Evolutionary conservation across 345 rosid genomes (phyloP).

Genomic region (Erucastrum elatum): DNA sequence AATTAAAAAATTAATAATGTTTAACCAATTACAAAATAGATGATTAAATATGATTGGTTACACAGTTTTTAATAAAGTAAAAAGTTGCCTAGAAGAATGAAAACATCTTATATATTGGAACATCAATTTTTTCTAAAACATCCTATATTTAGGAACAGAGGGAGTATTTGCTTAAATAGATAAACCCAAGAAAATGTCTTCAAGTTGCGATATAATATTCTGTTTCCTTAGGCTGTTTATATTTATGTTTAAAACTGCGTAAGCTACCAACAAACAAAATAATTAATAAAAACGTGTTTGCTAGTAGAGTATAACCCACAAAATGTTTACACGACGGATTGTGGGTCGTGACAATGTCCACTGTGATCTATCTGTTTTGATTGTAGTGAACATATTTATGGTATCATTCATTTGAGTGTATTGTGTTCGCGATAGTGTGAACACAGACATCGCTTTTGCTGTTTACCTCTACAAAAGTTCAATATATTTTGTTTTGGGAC

Average conservation of each 20-base stretch:
- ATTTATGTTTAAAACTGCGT: background rate
- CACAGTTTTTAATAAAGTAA: no score
- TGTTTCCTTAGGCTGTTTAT: background rate
- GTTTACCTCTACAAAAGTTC: background rate
- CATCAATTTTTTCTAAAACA: no score
- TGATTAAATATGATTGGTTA: no score
- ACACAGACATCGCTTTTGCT: background rate
- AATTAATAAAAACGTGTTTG: constrained; percentile 8
- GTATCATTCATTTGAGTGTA: background rate
- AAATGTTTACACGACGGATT: background rate
- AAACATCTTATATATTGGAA: no score
- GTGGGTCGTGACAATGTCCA: background rate
- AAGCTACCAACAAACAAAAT: constrained; percentile 28
- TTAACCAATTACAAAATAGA: no score
- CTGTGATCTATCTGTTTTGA: constrained; percentile 2
- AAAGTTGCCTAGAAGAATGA: no score
- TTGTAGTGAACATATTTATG: background rate
- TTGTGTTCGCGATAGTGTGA: background rate
- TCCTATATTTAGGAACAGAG: no score
- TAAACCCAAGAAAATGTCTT: background rate
- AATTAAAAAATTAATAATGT: no score
- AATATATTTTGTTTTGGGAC: no score
- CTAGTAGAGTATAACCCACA: background rate
- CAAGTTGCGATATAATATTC: constrained; percentile 16
- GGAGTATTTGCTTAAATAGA: background rate